These are phyloP conservation scores for Staphylotrichum longicolle DNA, from an alignment of 495 filamentous ascomycete genomes.

Conservation along the genomic window DNA sequence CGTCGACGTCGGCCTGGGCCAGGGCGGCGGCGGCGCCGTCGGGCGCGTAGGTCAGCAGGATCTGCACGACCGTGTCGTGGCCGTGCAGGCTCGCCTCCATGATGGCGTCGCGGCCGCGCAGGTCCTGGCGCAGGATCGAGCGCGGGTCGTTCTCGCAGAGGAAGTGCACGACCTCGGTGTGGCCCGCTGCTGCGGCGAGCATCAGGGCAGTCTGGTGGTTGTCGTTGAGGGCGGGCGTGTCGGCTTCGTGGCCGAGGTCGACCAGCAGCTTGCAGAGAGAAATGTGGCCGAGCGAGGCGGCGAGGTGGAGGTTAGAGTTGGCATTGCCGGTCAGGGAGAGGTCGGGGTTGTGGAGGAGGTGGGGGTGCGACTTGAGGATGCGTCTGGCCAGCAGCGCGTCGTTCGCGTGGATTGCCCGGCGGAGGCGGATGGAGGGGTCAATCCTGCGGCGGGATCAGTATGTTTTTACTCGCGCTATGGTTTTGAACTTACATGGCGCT, in stretches of 20 bases:
- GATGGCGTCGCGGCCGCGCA: slow-evolving; percentile 56
- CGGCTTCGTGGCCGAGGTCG: slow-evolving; percentile 54
- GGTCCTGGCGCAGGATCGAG: slow-evolving; percentile 53
- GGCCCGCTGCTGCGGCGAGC: slow-evolving; percentile 56
- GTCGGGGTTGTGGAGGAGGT: slow-evolving; percentile 70
- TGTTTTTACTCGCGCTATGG: too few species aligned
- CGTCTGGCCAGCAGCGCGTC: slow-evolving; percentile 69
- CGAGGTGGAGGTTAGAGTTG: slow-evolving; percentile 77
- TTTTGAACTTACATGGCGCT: background rate
- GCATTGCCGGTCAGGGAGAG: slow-evolving; percentile 49
- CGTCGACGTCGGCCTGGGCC: slow-evolving; percentile 55
- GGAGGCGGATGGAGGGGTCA: slow-evolving; percentile 62
- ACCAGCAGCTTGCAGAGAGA: slow-evolving; percentile 58
- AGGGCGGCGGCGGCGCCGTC: slow-evolving; percentile 48
- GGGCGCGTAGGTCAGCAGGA: slow-evolving; percentile 56
- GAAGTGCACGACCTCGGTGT: slow-evolving; percentile 60
- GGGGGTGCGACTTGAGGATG: slow-evolving; percentile 67
- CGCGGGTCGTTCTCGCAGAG: slow-evolving; percentile 46
- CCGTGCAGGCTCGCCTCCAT: slow-evolving; percentile 56
- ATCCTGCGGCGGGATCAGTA: slow-evolving; percentile 47
- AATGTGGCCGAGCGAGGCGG: slow-evolving; percentile 64
- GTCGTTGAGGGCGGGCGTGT: slow-evolving; percentile 64
- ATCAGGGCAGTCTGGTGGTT: slow-evolving; percentile 69
- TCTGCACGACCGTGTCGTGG: slow-evolving; percentile 57
- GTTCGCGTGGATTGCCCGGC: slow-evolving; percentile 68